Percentiles rank a stretch among this genome's conserved stretches.
phyloP scores from a whole-genome alignment of 306 rosid genomes.

The Canavalia gladiata region DNA sequence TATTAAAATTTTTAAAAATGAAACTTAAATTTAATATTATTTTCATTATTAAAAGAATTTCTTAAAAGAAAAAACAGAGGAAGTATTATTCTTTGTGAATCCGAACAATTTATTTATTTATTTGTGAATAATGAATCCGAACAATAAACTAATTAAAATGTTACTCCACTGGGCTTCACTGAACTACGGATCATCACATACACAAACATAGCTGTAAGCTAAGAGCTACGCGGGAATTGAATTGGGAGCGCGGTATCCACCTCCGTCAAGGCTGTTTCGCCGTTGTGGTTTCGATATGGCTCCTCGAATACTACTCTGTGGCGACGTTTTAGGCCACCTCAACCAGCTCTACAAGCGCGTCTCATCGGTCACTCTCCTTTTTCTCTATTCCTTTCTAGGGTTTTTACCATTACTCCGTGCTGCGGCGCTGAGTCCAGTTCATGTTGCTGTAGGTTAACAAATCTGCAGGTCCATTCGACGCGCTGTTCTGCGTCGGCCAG shows the following conservation, averaged over 20 bases:
- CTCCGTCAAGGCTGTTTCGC: background rate
- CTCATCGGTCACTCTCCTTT: constrained; percentile 63
- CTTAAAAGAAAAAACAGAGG: too few species aligned
- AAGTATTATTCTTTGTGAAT: too few species aligned
- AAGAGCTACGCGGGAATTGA: background rate
- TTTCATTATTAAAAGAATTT: too few species aligned
- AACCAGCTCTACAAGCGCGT: constrained; percentile 94
- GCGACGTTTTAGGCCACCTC: constrained; percentile 84
- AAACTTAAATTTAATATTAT: too few species aligned
- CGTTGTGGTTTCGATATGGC: constrained; percentile 58
- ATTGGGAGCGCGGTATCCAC: too few species aligned
- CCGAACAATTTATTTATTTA: too few species aligned
- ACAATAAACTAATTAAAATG: too few species aligned
- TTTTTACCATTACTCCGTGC: constrained; percentile 2
- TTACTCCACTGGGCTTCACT: too few species aligned
- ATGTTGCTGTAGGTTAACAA: constrained; percentile 72
- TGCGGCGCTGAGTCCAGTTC: constrained; percentile 32
- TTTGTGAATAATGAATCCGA: too few species aligned
- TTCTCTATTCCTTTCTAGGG: constrained; percentile 37
- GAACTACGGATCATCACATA: background rate
- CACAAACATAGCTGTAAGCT: background rate
- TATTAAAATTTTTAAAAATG: too few species aligned
- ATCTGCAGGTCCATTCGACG: constrained; percentile 98
- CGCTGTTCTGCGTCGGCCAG: constrained; percentile 88
- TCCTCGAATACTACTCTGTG: constrained; percentile 86